Percentiles rank a stretch among this genome's conserved stretches.
Evolutionary conservation across 768 basidiomycete genomes (phyloP).

Genomic region (Kwoniella mangroviensis): DNA sequence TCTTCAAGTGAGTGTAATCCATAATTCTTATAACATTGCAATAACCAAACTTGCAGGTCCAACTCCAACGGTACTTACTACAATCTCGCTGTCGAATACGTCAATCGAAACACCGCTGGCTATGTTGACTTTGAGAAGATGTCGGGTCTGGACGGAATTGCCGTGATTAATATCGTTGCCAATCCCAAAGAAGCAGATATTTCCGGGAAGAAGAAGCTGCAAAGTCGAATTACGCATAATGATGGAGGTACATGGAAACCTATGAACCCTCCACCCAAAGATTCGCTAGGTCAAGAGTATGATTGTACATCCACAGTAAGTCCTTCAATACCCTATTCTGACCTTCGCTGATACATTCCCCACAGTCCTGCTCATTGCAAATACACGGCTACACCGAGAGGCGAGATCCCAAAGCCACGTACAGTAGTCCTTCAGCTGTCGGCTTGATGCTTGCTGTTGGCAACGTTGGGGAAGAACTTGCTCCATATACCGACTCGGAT

Average conservation of each 20-base stretch:
- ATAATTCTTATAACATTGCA: background rate
- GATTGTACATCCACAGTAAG: slow-evolving; percentile 70
- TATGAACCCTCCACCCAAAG: slow-evolving; percentile 71
- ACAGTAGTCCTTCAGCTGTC: slow-evolving; percentile 86
- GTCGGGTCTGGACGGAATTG: slow-evolving; percentile 92
- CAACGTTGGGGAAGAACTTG: slow-evolving; percentile 84
- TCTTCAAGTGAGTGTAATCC: slow-evolving; percentile 59
- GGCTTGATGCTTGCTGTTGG: slow-evolving; percentile 92
- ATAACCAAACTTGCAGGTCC: slow-evolving; percentile 64
- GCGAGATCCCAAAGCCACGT: slow-evolving; percentile 84
- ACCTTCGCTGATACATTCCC: slow-evolving; percentile 22
- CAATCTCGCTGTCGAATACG: slow-evolving; percentile 79
- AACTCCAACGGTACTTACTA: slow-evolving; percentile 99
- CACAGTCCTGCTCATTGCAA: slow-evolving; percentile 80
- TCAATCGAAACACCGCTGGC: slow-evolving; percentile 84
- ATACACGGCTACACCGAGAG: slow-evolving; percentile 97
- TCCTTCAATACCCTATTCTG: background rate
- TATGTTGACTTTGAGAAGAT: slow-evolving; percentile 99
- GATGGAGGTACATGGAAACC: slow-evolving; percentile 94
- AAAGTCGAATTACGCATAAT: slow-evolving; percentile 91
- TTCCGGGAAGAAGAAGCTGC: slow-evolving; percentile 73
- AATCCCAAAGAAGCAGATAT: slow-evolving; percentile 77
- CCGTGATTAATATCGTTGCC: slow-evolving; percentile 84
- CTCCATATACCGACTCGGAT: slow-evolving; percentile 81
- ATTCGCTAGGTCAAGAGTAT: slow-evolving; percentile 77